Conservation (phyloP, 23 red algal genomes). For the Gracilaria caudata region DNA sequence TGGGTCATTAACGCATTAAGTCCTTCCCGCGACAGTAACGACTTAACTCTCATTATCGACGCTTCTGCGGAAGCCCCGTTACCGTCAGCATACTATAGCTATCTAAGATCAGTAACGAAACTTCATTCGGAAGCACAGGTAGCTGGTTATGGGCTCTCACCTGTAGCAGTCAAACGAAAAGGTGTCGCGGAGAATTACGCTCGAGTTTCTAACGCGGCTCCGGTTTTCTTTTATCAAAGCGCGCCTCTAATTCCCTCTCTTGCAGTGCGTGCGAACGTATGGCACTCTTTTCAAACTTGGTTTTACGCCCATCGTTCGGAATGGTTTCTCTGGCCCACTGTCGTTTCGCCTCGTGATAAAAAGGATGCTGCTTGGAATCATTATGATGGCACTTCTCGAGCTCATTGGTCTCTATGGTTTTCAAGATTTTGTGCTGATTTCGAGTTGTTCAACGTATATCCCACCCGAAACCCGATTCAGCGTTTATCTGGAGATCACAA, state of each 20-base stretch:
- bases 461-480: slow-evolving; percentile 18
- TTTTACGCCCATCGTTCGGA: slow-evolving; percentile 65
- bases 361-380: slow-evolving; percentile 56
- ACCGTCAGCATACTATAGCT: slow-evolving; percentile 17
- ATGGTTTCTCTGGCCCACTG: slow-evolving; percentile 77
- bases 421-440: slow-evolving; percentile 70
- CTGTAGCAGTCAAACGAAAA: slow-evolving; percentile 27
- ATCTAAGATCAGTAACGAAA: slow-evolving; percentile 27
- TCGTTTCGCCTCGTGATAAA: slow-evolving; percentile 59
- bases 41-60: slow-evolving; percentile 37
- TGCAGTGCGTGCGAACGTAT: slow-evolving; percentile 43
- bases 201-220: neutral
- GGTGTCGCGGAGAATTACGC: neutral
- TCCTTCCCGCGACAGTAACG: slow-evolving; percentile 28
- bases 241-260: slow-evolving; percentile 27
- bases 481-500: neutral
- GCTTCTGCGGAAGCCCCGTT: slow-evolving; percentile 37
- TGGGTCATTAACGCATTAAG: slow-evolving; percentile 34
- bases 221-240: slow-evolving; percentile 52
- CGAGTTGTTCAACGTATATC: slow-evolving; percentile 50
- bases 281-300: slow-evolving; percentile 64
- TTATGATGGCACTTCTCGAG: slow-evolving; percentile 44
- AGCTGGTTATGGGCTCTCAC: slow-evolving; percentile 37
- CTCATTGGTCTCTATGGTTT: slow-evolving; percentile 78
- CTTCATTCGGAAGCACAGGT: slow-evolving; percentile 32